Evolutionary conservation across 2,329 filamentous ascomycete species (phyloP), one percentile per base, ranked within the genome.

Genomic region (Pseudogymnoascus sp.): DNA sequence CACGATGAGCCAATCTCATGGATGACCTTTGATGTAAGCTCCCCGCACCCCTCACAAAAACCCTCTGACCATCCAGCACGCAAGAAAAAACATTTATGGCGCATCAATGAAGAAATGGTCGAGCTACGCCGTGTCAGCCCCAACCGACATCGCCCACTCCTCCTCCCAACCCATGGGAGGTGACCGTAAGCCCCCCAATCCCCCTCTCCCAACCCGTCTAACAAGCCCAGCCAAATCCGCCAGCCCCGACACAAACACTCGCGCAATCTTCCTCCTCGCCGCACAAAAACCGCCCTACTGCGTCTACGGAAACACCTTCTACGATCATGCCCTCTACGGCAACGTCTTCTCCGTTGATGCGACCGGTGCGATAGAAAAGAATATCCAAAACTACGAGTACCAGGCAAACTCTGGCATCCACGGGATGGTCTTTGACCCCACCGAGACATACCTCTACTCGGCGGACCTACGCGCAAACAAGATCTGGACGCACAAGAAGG

Each of bases 101-200:
- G 87, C 91, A 3, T 89, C 90, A 63, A 94, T 94, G 90, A 96
- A 96, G 80, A 93, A 91, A 73, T 96, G 90, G 90, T 87, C 87
- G 58, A 91, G 88, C 72, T 93, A 90, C 73, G 78, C 85, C 50
- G 88, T 95, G 69, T 83, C 86, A 68, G 87, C 83, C 67, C 88
- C 90, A 2, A 86, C 84, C 1, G 84, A 90, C 58, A 94, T 96
- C 66, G 76, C 84, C 53, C 90, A 94, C 67, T 82, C 88, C 72
- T 80, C 80, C 47, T 90, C 90, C 12, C 85, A 91, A 73, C 81
- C 88, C 2, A 87, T 96, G 73, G 85, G 83, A 47, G 87, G 89
- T 67, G 82, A 95, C 71, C 83, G 88, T 91, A 80, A 60, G 83
- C 76, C 61, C 7, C 35, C 33, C 22, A 37, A 18, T 18, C 33